A percentile compares a stretch with the other conserved stretches of the same genome.
These are phyloP conservation scores for Cubamyces lactineus DNA, from an alignment of 768 basidiomycete species.

Conservation along the genomic window DNA sequence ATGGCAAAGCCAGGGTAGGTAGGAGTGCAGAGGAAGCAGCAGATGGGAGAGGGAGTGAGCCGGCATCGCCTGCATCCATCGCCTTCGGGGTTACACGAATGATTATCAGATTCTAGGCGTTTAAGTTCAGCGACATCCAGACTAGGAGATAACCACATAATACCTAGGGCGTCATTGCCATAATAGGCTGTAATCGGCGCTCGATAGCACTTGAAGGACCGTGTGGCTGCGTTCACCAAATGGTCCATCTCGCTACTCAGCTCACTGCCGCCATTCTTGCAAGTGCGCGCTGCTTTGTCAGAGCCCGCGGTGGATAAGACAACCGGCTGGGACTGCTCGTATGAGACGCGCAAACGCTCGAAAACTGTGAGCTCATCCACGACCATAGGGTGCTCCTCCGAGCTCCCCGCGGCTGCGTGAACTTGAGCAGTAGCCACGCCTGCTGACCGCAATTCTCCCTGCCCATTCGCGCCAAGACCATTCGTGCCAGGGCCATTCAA, in stretches of 20 bases:
- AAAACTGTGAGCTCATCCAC: background rate
- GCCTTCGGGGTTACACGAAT: background rate
- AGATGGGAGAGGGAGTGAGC: conserved; percentile 17
- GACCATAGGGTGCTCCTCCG: too few species aligned
- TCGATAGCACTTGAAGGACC: conserved; percentile 26
- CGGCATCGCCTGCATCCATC: conserved; percentile 28
- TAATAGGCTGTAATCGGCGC: conserved; percentile 29
- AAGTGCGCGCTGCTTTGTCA: conserved; percentile 28
- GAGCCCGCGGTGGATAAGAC: conserved; percentile 20
- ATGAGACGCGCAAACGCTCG: background rate
- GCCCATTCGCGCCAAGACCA: too few species aligned
- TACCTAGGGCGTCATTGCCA: conserved; percentile 28
- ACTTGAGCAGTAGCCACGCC: too few species aligned
- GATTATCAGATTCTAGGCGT: background rate
- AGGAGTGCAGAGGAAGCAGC: conserved; percentile 34
- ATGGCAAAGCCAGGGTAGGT: background rate
- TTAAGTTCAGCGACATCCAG: too few species aligned
- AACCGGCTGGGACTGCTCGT: background rate
- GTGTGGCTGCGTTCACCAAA: conserved; percentile 34
- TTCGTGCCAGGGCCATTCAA: background rate
- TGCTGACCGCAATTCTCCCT: too few species aligned
- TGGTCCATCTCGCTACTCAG: conserved; percentile 31
- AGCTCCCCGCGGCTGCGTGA: too few species aligned
- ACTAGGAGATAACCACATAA: background rate
- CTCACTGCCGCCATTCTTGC: conserved; percentile 19